phyloP scores from a whole-genome alignment of 805 yeast genomes.

The Candida gorgasii region DNA sequence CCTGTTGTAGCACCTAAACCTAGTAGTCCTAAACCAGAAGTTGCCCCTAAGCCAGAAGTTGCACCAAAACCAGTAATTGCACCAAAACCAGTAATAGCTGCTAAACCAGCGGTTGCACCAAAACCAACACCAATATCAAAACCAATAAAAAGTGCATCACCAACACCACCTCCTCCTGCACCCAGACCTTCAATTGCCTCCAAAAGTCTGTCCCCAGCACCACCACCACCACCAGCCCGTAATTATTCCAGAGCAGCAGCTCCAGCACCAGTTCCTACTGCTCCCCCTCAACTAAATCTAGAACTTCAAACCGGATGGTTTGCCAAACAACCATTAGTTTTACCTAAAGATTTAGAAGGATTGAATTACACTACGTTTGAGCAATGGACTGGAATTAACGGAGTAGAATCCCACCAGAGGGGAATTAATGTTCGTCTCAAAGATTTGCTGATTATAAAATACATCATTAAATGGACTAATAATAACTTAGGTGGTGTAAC shows the following conservation, averaged over 20 bases:
- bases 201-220: conserved; percentile 16
- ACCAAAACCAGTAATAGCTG: conserved; percentile 10
- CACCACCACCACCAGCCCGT: conserved; percentile 34
- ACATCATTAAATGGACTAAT: conserved; percentile 43
- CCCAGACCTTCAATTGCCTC: neutral
- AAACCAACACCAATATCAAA: conserved; percentile 12
- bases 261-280: conserved; percentile 14
- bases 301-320: conserved; percentile 51
- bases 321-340: conserved; percentile 22
- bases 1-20: conserved; percentile 14
- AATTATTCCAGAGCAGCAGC: conserved; percentile 20
- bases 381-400: conserved; percentile 16
- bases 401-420: conserved; percentile 18
- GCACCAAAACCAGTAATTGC: conserved; percentile 13
- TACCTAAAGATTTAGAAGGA: conserved; percentile 43
- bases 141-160: too few species aligned
- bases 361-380: conserved; percentile 30
- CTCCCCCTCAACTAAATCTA: conserved; percentile 41
- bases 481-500: conserved; percentile 21
- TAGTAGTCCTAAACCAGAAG: conserved; percentile 3
- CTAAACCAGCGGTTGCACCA: conserved; percentile 3
- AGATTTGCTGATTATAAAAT: conserved; percentile 42
- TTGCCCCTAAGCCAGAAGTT: conserved; percentile 11
- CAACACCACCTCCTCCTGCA: conserved; percentile 3
- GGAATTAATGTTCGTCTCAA: conserved; percentile 36